Evolutionary conservation across 495 filamentous ascomycete species (phyloP), one percentile per base, ranked within the genome.

Genomic region (Echria macrotheca): DNA sequence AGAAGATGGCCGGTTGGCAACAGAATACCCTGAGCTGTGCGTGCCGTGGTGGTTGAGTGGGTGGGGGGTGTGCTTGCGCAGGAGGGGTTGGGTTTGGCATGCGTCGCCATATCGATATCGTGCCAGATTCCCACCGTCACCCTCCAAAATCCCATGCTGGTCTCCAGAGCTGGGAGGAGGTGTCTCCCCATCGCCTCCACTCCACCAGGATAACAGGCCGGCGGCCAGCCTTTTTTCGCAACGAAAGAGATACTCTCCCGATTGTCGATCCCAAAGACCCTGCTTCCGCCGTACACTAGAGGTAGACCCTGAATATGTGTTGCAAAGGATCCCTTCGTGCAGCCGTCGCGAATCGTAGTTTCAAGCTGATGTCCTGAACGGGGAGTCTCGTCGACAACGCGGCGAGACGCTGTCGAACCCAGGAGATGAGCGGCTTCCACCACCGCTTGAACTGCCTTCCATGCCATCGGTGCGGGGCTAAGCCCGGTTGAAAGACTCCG

Each of bases 121-220:
- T 17, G 26, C 22, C 42, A n/a, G 32, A 44, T 44, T 44, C 42
- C 42, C 42, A 44, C 42, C 25, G n/a, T 26, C n/a, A 32, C 42
- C 24, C 36, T 11, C 42, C 42, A 44, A 28, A 44, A 44, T 44
- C 42, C 42, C 42, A 44, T 42, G n/a, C n/a, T n/a, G n/a, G n/a
- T 31, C 28, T 31, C 28, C 28, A 31, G 28, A 12, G n/a, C n/a
- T n/a, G n/a, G n/a, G n/a, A n/a, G n/a, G n/a, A n/a, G n/a, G n/a
- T n/a, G n/a, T 33, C 29, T 33, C 2, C 11, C 15, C 29, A 10
- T 14, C 29, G 11, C 29, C 29, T 33, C 29, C 29, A 33, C 29
- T 33, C 5, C 5, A 31, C 7, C 7, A 31, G 15, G 15, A 33
- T 12, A 33, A 33, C 11, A 33, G 29, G n/a, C n/a, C n/a, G n/a